Evolutionary conservation across 108 stramenopile genomes (phyloP), one percentile per base, ranked within the genome.

Genomic region (Nitzschia sp.): DNA sequence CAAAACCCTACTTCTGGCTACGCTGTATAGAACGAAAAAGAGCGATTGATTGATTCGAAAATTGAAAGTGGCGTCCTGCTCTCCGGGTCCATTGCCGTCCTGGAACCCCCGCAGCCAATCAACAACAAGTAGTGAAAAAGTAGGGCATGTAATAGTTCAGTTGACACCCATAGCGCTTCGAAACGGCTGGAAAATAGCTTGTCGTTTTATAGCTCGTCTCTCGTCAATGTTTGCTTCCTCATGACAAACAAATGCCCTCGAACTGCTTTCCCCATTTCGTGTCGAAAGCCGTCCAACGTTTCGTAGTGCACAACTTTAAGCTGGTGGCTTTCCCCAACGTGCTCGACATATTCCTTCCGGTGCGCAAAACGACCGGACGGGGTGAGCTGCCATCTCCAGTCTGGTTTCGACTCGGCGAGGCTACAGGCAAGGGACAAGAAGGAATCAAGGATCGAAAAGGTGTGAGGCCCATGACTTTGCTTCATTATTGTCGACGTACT

Each of bases 381-480:
- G 5, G 82, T 83, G 54, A 87, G 61, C 59, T 91, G 90, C 90
- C 90, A 91, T 53, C 83, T 79, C 90, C 90, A 91, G 47, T 86
- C 71, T n/a, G 90, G 86, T 46, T 86, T 86, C 1, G 81, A 32
- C 59, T 64, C 71, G 2, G 66, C 27, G 35, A 89, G 72, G 38
- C 76, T 83, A 25, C 31, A 34, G 6, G 38, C 15, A 25, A 54
- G 49, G 29, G 31, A 25, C 26, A 36, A 32, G 30, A 29, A 25
- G 46, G 17, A 28, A 30, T 25, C 28, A 17, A 33, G 17, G 11
- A 29, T 33, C 9, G 15, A n/a, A n/a, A n/a, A n/a, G n/a, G n/a
- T n/a, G n/a, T n/a, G n/a, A n/a, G n/a, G n/a, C n/a, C n/a, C n/a
- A n/a, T n/a, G n/a, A n/a, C n/a, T n/a, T n/a, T n/a, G n/a, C n/a